Base-by-base conservation (phyloP, 192 early-diverging fungal species). In the Spinellus fusiger region DNA sequence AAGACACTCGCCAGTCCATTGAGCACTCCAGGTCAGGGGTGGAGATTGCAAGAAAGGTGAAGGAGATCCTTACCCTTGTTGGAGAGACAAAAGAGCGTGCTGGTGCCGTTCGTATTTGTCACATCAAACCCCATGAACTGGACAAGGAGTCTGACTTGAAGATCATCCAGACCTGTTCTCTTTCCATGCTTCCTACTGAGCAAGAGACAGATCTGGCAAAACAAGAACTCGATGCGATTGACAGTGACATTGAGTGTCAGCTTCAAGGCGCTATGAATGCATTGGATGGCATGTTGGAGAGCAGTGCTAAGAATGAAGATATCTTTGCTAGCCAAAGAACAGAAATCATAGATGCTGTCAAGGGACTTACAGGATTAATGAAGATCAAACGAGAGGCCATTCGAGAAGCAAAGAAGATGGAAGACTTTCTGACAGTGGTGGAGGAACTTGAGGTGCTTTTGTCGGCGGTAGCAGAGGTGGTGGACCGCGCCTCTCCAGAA, bases 371-470 rank as follows among this genome's bases (percentile, higher is more conserved):
- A 15, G 52, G 60, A 10, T 15, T 62, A n/a, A 72, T 78, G 29
- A 59, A 78, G 28, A 55, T 49, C 31, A 78, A 78, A 55, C 65
- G 63, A 25, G 15, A 59, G 28, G 58, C 60, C 32, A 67, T 78
- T 53, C 54, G 40, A 4, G 63, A 69, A 63, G 76, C 76, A 12
- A 29, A 60, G n/a, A 67, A 69, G 27, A 38, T 78, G 62, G 68
- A 66, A 40, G 54, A 56, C 0, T 71, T 78, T 33, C 48, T 74
- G 37, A 72, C 62, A 4, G 66, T 66, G 12, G 54, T 65, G 9
- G 76, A 78, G 22, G 76, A 72, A 66, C 32, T 71, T 22, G 69
- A 78, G 25, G 67, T 71, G 8, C 48, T 78, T n/a, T 54, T 78
- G 47, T 34, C 38, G 6, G 70, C 73, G 2, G 44, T 78, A 18